Conservation (phyloP, 805 yeast genomes). For the Ogataea zsoltii region DNA sequence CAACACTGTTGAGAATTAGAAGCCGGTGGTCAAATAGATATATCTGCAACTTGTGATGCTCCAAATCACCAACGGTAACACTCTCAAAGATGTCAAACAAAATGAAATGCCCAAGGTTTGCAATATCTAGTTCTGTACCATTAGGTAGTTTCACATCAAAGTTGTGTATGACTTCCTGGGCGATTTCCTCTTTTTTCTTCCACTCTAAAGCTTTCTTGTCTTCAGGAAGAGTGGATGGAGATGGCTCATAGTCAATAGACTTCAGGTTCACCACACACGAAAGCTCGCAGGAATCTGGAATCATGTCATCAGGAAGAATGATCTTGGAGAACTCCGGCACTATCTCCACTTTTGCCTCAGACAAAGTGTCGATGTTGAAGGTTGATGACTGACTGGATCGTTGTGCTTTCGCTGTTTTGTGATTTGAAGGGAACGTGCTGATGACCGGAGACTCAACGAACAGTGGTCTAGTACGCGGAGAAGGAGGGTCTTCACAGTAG, state of each 20-base stretch:
- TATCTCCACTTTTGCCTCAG: constrained; percentile 26
- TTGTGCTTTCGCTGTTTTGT: not conserved
- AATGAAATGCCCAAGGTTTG: constrained; percentile 25
- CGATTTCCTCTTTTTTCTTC: constrained; percentile 24
- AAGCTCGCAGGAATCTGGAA: constrained; percentile 22
- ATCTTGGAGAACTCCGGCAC: constrained; percentile 31
- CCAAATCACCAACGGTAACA: constrained; percentile 7
- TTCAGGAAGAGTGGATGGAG: constrained; percentile 20
- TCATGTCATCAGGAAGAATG: constrained; percentile 13
- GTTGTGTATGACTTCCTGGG: constrained; percentile 21
- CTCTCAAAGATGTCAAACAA: constrained; percentile 28
- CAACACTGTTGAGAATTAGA: constrained; percentile 20
- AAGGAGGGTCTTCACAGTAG: constrained; percentile 7
- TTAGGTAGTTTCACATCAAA: constrained; percentile 16
- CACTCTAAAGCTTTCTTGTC: constrained; percentile 18
- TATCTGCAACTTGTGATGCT: constrained; percentile 14
- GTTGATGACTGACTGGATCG: not conserved
- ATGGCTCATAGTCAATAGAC: constrained; percentile 28
- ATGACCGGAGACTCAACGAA: constrained; percentile 18
- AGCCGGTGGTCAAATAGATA: constrained; percentile 28
- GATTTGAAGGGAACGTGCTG: constrained; percentile 15
- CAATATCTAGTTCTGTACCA: constrained; percentile 20
- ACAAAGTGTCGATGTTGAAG: constrained; percentile 9
- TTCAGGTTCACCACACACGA: constrained; percentile 27
- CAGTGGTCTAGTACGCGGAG: constrained; percentile 17